phyloP scores from a whole-genome alignment of 768 basidiomycete genomes.

The Mycena venus region DNA sequence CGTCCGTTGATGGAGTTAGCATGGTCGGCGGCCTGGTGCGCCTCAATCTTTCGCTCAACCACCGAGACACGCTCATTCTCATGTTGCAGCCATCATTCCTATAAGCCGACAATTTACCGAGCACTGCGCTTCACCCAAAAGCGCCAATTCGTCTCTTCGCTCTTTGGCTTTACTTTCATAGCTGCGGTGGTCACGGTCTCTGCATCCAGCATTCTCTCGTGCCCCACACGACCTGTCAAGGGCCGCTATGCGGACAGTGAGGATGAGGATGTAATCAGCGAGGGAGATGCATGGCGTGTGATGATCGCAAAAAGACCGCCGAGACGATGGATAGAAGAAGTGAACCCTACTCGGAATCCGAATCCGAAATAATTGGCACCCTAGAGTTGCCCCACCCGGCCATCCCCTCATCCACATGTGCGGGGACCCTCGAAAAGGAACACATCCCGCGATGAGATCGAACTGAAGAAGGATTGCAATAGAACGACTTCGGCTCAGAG shows the following conservation, averaged over 20 bases:
- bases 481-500: not conserved
- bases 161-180: conserved; percentile 86
- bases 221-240: conserved; percentile 76
- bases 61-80: not conserved
- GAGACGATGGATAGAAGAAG: conserved; percentile 89
- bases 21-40: conserved; percentile 12
- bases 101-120: conserved; percentile 53
- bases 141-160: conserved; percentile 80
- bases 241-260: conserved; percentile 71
- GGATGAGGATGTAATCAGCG: conserved; percentile 29
- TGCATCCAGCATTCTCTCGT: conserved; percentile 83
- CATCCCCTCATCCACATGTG: not conserved
- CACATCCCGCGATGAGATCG: conserved; percentile 21
- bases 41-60: not conserved
- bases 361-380: conserved; percentile 39
- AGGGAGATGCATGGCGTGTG: conserved; percentile 51
- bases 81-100: not conserved
- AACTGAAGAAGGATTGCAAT: not conserved
- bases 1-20: not conserved
- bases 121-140: conserved; percentile 73
- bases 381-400: not conserved
- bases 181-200: conserved; percentile 87
- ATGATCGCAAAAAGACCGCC: conserved; percentile 69
- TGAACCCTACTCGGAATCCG: conserved; percentile 46
- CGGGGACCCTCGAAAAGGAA: not conserved